Conservation (phyloP, 2,329 filamentous ascomycete species). For the Falciphora oryzae region DNA sequence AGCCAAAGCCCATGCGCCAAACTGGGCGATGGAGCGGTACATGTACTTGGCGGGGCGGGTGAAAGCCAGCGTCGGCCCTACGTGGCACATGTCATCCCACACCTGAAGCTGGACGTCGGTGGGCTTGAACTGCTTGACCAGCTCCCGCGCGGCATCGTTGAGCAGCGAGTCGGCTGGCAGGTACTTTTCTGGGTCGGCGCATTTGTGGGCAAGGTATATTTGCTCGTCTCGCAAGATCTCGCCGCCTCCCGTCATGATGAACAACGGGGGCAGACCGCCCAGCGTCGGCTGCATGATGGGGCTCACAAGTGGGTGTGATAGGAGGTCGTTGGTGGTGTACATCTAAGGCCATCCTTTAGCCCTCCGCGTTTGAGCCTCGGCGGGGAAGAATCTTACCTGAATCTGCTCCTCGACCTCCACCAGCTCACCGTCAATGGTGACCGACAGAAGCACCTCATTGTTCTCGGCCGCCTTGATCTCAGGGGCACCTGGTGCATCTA, state of each 20-base stretch:
- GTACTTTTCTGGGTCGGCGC: constrained; percentile 75
- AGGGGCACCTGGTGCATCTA: neutral
- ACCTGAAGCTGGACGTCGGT: constrained; percentile 93
- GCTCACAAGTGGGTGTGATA: constrained; percentile 85
- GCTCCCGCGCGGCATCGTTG: constrained; percentile 53
- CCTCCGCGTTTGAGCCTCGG: neutral
- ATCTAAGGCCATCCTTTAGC: constrained; percentile 29
- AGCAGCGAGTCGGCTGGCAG: constrained; percentile 60
- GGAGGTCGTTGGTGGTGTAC: constrained; percentile 75
- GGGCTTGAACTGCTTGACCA: constrained; percentile 63
- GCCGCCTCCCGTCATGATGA: constrained; percentile 82
- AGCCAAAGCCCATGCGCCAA: constrained; percentile 85
- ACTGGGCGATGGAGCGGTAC: constrained; percentile 88
- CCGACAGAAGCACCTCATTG: constrained; percentile 13
- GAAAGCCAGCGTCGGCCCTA: constrained; percentile 88
- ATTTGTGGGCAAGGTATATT: constrained; percentile 91
- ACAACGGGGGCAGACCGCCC: constrained; percentile 80
- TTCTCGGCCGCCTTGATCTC: constrained; percentile 26
- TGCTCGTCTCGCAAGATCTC: constrained; percentile 92
- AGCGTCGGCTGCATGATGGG: constrained; percentile 82
- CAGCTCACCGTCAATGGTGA: constrained; percentile 60
- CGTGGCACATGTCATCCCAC: constrained; percentile 94
- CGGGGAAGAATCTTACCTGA: constrained; percentile 48
- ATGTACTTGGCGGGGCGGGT: constrained; percentile 95
- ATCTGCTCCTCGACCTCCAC: constrained; percentile 85